Percentiles rank a stretch among this genome's conserved stretches.
Conservation (phyloP, 1,139 yeast genomes). For the Yamadazyma trypodendri region DNA sequence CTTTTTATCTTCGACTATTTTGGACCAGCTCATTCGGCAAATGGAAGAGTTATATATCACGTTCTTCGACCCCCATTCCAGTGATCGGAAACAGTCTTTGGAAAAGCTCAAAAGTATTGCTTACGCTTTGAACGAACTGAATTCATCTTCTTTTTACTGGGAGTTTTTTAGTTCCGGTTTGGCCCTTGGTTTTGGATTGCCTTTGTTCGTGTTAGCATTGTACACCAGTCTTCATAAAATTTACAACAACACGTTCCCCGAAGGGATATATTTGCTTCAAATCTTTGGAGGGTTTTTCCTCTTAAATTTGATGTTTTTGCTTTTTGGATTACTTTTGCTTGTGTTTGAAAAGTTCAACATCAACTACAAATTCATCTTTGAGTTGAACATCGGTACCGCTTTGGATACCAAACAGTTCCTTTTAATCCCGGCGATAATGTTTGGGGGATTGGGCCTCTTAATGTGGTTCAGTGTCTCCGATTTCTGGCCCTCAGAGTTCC, state of each 20-base stretch:
- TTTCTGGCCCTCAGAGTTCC: slow-evolving; percentile 59
- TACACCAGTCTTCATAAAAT: slow-evolving; percentile 49
- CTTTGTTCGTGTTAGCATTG: slow-evolving; percentile 55
- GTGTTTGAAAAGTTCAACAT: slow-evolving; percentile 76
- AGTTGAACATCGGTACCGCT: slow-evolving; percentile 72
- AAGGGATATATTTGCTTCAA: slow-evolving; percentile 65
- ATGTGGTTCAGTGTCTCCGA: slow-evolving; percentile 76
- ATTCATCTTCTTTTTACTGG: slow-evolving; percentile 32
- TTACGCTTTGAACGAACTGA: slow-evolving; percentile 36
- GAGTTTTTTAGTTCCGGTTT: slow-evolving; percentile 62
- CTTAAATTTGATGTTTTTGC: slow-evolving; percentile 53
- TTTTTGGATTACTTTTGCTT: slow-evolving; percentile 67
- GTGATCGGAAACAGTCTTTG: slow-evolving; percentile 71
- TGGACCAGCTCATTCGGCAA: slow-evolving; percentile 60
- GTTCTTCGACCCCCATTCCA: slow-evolving; percentile 60
- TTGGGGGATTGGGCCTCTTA: slow-evolving; percentile 57
- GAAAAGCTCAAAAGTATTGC: slow-evolving; percentile 64
- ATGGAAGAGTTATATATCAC: slow-evolving; percentile 69
- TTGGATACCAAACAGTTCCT: slow-evolving; percentile 65
- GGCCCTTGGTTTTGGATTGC: slow-evolving; percentile 67
- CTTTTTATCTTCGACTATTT: slow-evolving; percentile 62
- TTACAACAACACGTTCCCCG: slow-evolving; percentile 39
- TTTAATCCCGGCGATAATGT: slow-evolving; percentile 58
- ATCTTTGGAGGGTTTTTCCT: slow-evolving; percentile 91
- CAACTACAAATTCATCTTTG: slow-evolving; percentile 90